These are phyloP conservation scores for Berkeleyomyces rouxiae DNA, from an alignment of 2,329 filamentous ascomycete genomes.

Conservation along the genomic window DNA sequence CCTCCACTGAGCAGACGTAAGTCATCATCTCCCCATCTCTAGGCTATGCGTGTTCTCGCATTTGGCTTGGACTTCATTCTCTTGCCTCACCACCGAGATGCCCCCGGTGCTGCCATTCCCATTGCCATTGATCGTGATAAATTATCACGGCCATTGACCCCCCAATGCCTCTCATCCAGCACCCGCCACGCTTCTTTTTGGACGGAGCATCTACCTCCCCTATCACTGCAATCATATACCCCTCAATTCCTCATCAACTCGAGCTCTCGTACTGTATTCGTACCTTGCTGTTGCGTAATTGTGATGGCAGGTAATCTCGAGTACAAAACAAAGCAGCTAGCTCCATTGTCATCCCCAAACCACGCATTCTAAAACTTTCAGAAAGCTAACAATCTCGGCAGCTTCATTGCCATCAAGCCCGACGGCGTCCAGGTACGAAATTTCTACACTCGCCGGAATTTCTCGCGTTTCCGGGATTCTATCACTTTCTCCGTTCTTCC, in stretches of 20 bases:
- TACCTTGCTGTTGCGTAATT: background rate
- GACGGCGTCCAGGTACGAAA: constrained; percentile 86
- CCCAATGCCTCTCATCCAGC: no score
- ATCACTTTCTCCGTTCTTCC: constrained; percentile 8
- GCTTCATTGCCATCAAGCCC: constrained; percentile 99
- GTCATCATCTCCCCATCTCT: constrained; percentile 21
- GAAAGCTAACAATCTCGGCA: constrained; percentile 23
- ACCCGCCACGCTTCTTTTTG: no score
- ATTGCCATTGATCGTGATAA: no score
- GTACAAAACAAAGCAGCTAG: constrained; percentile 15
- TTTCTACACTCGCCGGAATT: background rate
- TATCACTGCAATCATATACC: no score
- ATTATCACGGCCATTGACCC: no score
- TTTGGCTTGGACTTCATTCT: constrained; percentile 9
- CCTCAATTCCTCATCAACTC: no score
- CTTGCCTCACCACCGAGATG: background rate
- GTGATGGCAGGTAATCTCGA: background rate
- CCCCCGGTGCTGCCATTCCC: no score
- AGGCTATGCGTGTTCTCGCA: constrained; percentile 5
- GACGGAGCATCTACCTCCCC: no score
- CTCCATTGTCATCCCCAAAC: constrained; percentile 17
- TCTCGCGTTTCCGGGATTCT: constrained; percentile 5
- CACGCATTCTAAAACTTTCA: background rate
- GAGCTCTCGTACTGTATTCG: no score
- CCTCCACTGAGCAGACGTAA: constrained; percentile 51